Conservation (phyloP, 2,329 filamentous ascomycete species). For the Alternaria novae-zelandiae region DNA sequence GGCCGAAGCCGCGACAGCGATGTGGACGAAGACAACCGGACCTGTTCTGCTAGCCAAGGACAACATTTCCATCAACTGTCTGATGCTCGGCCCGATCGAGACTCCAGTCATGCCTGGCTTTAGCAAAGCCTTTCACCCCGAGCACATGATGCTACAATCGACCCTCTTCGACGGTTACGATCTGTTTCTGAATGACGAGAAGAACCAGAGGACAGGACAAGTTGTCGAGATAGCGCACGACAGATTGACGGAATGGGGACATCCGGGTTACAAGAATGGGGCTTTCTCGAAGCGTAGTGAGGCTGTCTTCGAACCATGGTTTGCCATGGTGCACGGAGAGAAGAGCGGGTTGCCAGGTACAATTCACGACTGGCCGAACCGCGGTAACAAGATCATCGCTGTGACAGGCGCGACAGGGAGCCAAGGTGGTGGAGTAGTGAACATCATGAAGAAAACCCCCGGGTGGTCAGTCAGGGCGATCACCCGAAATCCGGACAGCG, state of each 20-base stretch:
- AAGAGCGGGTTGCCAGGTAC: conserved; percentile 51
- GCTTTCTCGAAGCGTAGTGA: conserved; percentile 49
- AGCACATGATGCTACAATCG: conserved; percentile 46
- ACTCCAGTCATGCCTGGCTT: conserved; percentile 52
- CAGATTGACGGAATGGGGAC: conserved; percentile 44
- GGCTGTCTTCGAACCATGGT: conserved; percentile 57
- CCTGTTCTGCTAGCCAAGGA: conserved; percentile 48
- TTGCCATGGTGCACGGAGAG: conserved; percentile 54
- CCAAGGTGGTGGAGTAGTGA: conserved; percentile 35
- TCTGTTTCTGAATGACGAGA: conserved; percentile 51
- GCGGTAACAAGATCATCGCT: conserved; percentile 27
- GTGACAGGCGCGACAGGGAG: conserved; percentile 39
- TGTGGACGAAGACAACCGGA: conserved; percentile 35
- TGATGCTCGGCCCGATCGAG: conserved; percentile 57
- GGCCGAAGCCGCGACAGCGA: conserved; percentile 56
- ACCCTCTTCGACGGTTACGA: conserved; percentile 56
- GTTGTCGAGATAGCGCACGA: conserved; percentile 54
- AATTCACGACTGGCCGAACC: conserved; percentile 29
- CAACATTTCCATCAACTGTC: conserved; percentile 57
- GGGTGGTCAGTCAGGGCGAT: conserved; percentile 34
- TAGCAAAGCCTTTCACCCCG: conserved; percentile 28
- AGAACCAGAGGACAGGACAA: conserved; percentile 49
- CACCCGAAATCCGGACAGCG: conserved; percentile 25
- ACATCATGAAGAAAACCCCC: conserved; percentile 29
- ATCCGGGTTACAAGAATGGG: conserved; percentile 51